Percentiles rank a stretch among this genome's conserved stretches.
Evolutionary conservation across 345 rosid genomes (phyloP).

Genomic region (Corchorus olitorius): DNA sequence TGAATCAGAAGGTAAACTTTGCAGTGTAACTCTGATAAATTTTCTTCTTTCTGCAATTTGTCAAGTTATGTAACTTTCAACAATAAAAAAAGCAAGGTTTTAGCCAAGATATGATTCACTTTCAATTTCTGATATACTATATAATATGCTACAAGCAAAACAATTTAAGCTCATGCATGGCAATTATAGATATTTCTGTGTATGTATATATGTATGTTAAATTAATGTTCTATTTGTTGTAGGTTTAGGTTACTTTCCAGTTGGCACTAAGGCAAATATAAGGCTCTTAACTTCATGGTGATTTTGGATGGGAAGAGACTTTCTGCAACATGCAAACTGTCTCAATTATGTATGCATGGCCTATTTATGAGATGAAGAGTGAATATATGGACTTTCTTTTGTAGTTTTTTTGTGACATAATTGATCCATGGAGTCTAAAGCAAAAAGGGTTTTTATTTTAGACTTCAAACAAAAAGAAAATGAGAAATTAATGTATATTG

Average conservation of each 20-base stretch:
- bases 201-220: neutral
- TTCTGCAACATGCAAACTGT: neutral
- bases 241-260: neutral
- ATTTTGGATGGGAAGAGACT: neutral
- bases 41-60: neutral
- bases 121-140: neutral
- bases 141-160: neutral
- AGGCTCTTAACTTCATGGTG: neutral
- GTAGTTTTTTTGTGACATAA: neutral
- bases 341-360: neutral
- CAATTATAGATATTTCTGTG: neutral
- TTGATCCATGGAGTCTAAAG: neutral
- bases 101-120: neutral
- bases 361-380: neutral
- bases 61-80: neutral
- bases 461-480: neutral
- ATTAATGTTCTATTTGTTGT: too few relatives aligned
- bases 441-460: neutral
- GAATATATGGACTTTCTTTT: neutral
- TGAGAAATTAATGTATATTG: neutral
- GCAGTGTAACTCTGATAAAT: too few relatives aligned
- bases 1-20: constrained; percentile 1
- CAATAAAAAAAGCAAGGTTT: neutral
- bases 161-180: neutral
- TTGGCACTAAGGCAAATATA: neutral